A percentile compares a stretch with the other conserved stretches of the same genome.
Conservation (phyloP, 495 filamentous ascomycete genomes). For the Penicillium manginii region DNA sequence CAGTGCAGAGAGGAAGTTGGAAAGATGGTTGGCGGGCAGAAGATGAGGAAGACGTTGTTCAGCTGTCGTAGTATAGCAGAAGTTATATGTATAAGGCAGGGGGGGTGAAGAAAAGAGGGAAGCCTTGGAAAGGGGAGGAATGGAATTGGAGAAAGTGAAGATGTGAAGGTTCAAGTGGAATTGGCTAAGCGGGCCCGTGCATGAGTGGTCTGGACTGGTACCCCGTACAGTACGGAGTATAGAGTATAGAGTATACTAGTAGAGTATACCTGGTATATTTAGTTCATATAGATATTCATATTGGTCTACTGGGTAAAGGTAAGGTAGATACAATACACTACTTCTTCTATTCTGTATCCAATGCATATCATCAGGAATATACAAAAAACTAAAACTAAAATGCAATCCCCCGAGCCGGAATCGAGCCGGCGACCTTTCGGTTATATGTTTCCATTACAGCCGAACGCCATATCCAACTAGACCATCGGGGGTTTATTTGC, state of each 20-base stretch:
- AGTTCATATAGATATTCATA: too few relatives aligned
- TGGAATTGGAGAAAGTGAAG: background rate
- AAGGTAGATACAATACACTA: too few relatives aligned
- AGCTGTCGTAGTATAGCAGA: too few relatives aligned
- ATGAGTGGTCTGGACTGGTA: too few relatives aligned
- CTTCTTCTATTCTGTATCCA: too few relatives aligned
- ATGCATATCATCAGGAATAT: too few relatives aligned
- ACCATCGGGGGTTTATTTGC: conserved; percentile 7
- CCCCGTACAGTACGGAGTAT: too few relatives aligned
- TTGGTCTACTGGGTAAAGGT: too few relatives aligned
- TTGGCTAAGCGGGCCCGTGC: too few relatives aligned
- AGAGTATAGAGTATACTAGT: too few relatives aligned
- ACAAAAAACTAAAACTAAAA: background rate
- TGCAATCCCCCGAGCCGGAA: conserved; percentile 12
- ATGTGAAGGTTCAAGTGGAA: too few relatives aligned
- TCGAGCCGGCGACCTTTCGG: conserved; percentile 15
- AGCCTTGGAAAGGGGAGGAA: background rate
- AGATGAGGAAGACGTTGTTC: background rate
- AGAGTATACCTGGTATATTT: too few relatives aligned
- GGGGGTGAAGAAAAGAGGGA: background rate
- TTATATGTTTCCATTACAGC: conserved; percentile 14
- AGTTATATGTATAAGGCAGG: background rate
- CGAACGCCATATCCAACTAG: conserved; percentile 11
- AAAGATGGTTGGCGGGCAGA: background rate
- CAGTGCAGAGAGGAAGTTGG: background rate